Base-by-base conservation (phyloP, 345 rosid species). In the Atalantia buxifolia region DNA sequence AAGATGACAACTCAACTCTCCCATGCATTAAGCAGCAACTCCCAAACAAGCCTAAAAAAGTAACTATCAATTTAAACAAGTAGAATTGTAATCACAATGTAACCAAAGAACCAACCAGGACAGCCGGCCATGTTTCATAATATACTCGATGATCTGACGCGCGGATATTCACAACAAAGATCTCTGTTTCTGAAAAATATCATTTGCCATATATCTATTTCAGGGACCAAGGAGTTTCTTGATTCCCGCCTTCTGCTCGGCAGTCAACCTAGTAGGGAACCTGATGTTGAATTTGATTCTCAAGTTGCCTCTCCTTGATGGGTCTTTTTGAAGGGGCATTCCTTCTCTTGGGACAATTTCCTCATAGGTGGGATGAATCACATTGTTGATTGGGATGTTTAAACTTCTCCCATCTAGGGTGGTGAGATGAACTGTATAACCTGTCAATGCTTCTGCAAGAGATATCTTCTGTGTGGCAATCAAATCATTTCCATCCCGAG, bases 311-410 rank as follows among this genome's bases (percentile, higher is more conserved):
- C 69, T 88, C 84, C 80, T 84, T 45, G 82, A 68, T 38, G 92
- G 90, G 67, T 90, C 92, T 80, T 86, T 87, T 50, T 89, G 89
- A 24, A 89, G 78, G 1, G 94, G 94, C 92, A 91, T 89, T 76
- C 92, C 94, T 59, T 90, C 92, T 66, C 79, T 76, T 2, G 88
- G 64, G 28, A 90, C 84, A 45, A 87, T 83, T 48, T 86, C 85
- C 84, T 91, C 94, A 22, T 86, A 86, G 25, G 80, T 88, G 7
- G 94, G 90, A 78, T 83, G 85, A 60, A 90, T 81, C 59, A 90
- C 88, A 59, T 77, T 86, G 16, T 81, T 80, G 45, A 85, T 83
- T 1, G 91, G 89, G n/a, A 89, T 38, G 22, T 84, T 63, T 70
- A 90, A 81, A 65, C 69, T 82, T 55, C 94, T 78, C 33, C 91